phyloP scores from a whole-genome alignment of 208 protist species.

The Trichomonas vaginalis region DNA sequence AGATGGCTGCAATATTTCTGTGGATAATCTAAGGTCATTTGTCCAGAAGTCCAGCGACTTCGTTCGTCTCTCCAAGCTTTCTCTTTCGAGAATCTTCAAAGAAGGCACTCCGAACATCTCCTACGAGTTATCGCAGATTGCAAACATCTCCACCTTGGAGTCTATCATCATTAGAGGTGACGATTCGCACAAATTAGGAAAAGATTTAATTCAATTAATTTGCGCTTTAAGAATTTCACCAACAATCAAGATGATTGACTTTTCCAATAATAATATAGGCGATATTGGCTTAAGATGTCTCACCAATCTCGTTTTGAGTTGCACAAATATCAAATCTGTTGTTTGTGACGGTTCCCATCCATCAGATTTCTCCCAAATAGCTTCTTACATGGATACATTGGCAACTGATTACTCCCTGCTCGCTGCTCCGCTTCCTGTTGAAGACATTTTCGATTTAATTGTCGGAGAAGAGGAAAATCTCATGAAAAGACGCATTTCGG shows the following conservation, averaged over 20 bases:
- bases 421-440: neutral
- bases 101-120: neutral
- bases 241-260: neutral
- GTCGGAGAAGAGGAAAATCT: neutral
- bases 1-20: neutral
- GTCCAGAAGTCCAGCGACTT: neutral
- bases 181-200: neutral
- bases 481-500: neutral
- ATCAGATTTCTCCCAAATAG: neutral
- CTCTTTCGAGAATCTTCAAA: neutral
- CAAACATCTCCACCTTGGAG: neutral
- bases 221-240: neutral
- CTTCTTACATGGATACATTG: neutral
- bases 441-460: neutral
- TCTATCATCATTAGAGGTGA: neutral
- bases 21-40: neutral
- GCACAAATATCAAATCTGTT: neutral
- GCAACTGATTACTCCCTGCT: neutral
- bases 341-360: neutral
- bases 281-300: neutral
- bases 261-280: neutral
- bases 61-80: neutral
- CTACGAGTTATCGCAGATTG: neutral
- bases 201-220: neutral
- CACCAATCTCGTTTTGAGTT: neutral